Base-by-base conservation (phyloP, 768 basidiomycete genomes). In the Suillus lakei region DNA sequence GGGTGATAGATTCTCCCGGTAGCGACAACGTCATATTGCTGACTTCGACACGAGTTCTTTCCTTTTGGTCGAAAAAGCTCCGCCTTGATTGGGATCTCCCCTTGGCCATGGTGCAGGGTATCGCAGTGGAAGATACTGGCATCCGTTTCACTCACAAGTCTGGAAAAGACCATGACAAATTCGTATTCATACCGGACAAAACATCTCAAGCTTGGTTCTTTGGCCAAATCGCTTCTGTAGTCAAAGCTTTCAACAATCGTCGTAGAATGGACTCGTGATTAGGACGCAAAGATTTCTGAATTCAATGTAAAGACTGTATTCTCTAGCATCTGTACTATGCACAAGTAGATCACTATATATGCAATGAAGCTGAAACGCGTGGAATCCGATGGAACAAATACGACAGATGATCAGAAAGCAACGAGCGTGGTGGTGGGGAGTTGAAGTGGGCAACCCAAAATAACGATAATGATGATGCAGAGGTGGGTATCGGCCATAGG, bases 11-110 rank as follows among this genome's bases (percentile, higher is more conserved):
- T 74, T 82, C 91, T 28, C 87, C 90, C 50, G 92, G 89, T 0
- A 88, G 89, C 60, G 95, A 97, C 78, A 91, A 89, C 67, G 88
- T 92, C 3, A 84, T 93, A 30, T 79, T 95, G 43, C 79, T 99
- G 68, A 98, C 96, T 12, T 86, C 89, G 43, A 85, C 87, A 5
- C 85, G 90, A 54, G 85, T 98, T 41, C 76, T 98, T 34, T 89
- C 91, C 13, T 94, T 98, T 76, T 90, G 90, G 85, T 91, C 94
- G 13, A 91, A 86, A 75, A 93, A 86, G 73, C 85, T 99, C 43
- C 87, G 87, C 39, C 85, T 97, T 5, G 89, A 92, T 48, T 99
- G 96, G 97, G 95, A 98, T 68, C 80, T 98, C 16, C 90, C 95
- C 0, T 88, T 99, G 74, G 87, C 86, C 23, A 89, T 93, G 69